Conservation (phyloP, 768 basidiomycete genomes). For the Auriscalpium orientale region DNA sequence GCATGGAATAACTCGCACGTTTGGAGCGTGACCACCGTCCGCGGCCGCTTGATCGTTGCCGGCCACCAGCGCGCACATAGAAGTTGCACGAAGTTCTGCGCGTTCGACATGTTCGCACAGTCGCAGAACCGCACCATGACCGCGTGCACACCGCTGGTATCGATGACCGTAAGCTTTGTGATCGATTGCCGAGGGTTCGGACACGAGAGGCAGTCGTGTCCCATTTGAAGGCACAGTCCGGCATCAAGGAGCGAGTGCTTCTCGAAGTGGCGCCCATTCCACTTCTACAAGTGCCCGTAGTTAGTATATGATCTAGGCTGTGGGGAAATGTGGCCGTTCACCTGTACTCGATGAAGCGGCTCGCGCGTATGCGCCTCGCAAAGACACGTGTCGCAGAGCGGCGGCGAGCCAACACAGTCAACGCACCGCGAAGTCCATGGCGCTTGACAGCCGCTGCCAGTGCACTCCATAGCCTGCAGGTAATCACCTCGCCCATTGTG, state of each 20-base stretch:
- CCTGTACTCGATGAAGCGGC: background rate
- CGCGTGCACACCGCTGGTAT: background rate
- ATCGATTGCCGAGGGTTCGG: background rate
- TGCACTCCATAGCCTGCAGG: background rate
- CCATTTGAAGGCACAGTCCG: background rate
- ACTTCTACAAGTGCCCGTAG: background rate
- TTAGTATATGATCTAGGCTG: background rate
- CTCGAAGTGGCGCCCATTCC: background rate
- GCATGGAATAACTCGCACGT: conserved; percentile 9
- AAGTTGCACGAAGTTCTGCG: background rate
- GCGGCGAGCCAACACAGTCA: background rate
- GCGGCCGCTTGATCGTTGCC: conserved; percentile 5
- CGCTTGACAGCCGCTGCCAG: background rate
- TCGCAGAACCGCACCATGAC: background rate
- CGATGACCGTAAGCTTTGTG: background rate
- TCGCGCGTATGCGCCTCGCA: background rate
- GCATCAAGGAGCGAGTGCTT: background rate
- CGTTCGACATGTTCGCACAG: background rate
- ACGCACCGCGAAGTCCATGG: background rate
- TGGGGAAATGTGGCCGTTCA: too few species aligned
- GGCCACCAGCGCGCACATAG: conserved; percentile 12
- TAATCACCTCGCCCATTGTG: background rate
- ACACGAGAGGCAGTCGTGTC: background rate
- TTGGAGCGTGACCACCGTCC: conserved; percentile 11
- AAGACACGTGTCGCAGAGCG: background rate